Conservation (phyloP, 495 filamentous ascomycete genomes). For the Annulohypoxylon bovei region DNA sequence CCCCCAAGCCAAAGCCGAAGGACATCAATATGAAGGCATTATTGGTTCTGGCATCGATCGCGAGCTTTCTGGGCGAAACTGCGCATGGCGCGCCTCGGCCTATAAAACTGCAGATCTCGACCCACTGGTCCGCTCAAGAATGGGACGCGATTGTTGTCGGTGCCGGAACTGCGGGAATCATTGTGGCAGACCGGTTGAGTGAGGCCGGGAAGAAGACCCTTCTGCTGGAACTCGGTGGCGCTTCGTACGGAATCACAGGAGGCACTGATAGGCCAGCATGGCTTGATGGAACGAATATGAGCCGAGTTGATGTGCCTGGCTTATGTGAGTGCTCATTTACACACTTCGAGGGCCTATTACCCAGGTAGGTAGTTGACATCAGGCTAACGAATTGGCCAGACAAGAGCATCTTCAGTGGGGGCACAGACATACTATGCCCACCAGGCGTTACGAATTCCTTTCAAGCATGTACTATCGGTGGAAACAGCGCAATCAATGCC, state of each 20-base stretch:
- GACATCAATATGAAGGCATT: conserved; percentile 32
- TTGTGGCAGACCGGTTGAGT: conserved; percentile 71
- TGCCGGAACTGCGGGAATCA: conserved; percentile 88
- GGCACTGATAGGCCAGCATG: conserved; percentile 55
- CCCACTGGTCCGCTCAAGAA: conserved; percentile 43
- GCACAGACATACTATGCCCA: conserved; percentile 48
- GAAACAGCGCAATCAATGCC: conserved; percentile 59
- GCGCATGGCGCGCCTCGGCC: conserved; percentile 14
- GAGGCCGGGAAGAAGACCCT: conserved; percentile 53
- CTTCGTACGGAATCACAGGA: conserved; percentile 49
- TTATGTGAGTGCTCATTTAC: conserved; percentile 49
- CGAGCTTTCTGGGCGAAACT: conserved; percentile 21
- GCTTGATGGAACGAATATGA: conserved; percentile 65
- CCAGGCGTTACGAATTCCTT: conserved; percentile 55
- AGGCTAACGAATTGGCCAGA: conserved; percentile 40
- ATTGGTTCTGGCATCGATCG: conserved; percentile 7
- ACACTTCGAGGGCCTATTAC: too few species aligned
- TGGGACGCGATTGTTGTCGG: conserved; percentile 72
- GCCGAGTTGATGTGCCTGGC: conserved; percentile 68
- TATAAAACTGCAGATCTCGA: conserved; percentile 11
- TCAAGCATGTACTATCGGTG: conserved; percentile 68
- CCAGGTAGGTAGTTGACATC: too few species aligned
- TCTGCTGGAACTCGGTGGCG: conserved; percentile 45
- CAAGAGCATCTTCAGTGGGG: conserved; percentile 59
- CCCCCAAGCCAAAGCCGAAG: not conserved